Conservation (phyloP, 2,329 filamentous ascomycete genomes). For the Monascus ruber region DNA sequence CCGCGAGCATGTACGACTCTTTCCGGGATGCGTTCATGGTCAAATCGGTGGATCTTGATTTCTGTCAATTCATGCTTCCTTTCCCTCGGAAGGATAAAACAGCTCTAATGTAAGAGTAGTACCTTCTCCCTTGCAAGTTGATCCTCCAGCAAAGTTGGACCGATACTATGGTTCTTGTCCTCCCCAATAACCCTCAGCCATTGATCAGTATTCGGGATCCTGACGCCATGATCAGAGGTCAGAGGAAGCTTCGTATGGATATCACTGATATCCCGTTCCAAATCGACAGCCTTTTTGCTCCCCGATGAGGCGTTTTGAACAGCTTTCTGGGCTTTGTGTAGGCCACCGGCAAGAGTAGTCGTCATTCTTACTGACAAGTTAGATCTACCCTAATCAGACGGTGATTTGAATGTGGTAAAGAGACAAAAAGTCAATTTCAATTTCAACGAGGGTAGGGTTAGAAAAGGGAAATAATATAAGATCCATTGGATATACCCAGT, state of each 20-base stretch:
- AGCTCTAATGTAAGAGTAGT: slow-evolving; percentile 1
- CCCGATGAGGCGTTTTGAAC: slow-evolving; percentile 12
- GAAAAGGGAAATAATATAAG: too few relatives aligned
- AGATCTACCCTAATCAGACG: too few relatives aligned
- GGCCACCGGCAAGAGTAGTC: slow-evolving; percentile 14
- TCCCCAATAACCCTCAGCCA: slow-evolving; percentile 56
- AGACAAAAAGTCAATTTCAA: too few relatives aligned
- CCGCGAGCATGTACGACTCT: slow-evolving; percentile 53
- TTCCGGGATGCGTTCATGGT: slow-evolving; percentile 56
- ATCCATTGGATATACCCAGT: too few relatives aligned
- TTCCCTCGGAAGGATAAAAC: not conserved
- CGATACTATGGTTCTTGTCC: slow-evolving; percentile 39
- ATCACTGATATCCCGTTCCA: slow-evolving; percentile 47
- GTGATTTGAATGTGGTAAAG: too few relatives aligned
- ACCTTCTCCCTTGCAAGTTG: slow-evolving; percentile 58
- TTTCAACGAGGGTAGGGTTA: too few relatives aligned
- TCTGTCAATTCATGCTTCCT: not conserved
- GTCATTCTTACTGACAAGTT: slow-evolving; percentile 9
- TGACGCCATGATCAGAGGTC: slow-evolving; percentile 64
- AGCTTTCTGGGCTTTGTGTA: slow-evolving; percentile 19
- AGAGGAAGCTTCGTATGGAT: slow-evolving; percentile 47
- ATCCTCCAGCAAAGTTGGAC: slow-evolving; percentile 58
- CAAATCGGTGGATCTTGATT: slow-evolving; percentile 45
- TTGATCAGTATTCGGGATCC: slow-evolving; percentile 58
- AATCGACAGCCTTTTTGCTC: slow-evolving; percentile 46